Conservation (phyloP, 331 rosid genomes). For the Erythrophleum ivorense region DNA sequence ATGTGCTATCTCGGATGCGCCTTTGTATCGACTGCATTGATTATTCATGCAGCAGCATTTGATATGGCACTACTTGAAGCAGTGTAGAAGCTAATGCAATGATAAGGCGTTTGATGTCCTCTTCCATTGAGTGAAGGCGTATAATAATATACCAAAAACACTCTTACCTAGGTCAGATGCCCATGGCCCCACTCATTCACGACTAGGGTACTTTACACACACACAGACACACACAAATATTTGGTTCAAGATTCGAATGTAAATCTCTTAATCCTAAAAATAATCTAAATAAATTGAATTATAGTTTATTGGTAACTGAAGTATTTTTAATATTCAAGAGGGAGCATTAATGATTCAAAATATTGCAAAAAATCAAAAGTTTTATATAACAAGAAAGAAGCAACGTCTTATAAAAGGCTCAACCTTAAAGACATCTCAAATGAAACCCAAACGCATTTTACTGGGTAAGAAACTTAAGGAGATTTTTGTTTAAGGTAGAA, state of each 20-base stretch:
- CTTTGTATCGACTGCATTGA: neutral
- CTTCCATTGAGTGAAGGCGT: neutral
- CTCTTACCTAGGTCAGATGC: neutral
- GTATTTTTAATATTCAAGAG: neutral
- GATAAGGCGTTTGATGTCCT: neutral
- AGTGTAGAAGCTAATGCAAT: neutral
- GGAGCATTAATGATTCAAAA: neutral
- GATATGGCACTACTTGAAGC: neutral
- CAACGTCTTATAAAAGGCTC: neutral
- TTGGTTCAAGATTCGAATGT: neutral
- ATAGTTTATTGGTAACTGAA: neutral
- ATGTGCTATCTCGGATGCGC: neutral
- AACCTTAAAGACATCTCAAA: neutral
- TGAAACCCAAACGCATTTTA: neutral
- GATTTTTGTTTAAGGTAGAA: neutral
- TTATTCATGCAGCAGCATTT: neutral
- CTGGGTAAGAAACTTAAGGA: neutral
- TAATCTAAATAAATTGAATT: too few species aligned
- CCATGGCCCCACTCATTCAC: constrained; percentile 14
- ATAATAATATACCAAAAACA: neutral
- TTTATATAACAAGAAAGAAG: neutral
- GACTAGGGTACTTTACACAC: neutral
- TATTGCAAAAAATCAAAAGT: neutral
- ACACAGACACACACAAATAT: neutral
- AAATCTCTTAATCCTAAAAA: neutral